Conservation (phyloP, 2,329 filamentous ascomycete species). For the Pseudogymnoascus sp. region DNA sequence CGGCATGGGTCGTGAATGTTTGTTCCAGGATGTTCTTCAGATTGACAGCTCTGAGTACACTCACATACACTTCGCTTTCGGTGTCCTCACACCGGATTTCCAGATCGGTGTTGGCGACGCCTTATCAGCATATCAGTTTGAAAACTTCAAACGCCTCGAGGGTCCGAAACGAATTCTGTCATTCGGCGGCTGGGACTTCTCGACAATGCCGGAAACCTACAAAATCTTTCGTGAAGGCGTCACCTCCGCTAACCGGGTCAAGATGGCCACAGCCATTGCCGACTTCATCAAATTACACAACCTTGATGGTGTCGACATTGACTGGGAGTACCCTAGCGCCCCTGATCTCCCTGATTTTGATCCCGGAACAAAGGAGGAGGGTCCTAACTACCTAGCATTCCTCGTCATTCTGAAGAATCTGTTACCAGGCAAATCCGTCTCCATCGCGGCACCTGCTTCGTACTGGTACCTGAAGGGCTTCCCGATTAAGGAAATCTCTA, state of each 20-base stretch:
- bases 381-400: constrained; percentile 31
- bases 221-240: constrained; percentile 33
- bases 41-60: constrained; percentile 23
- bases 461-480: constrained; percentile 35
- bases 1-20: constrained; percentile 26
- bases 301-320: constrained; percentile 30
- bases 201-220: constrained; percentile 32
- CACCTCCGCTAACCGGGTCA: constrained; percentile 28
- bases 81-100: constrained; percentile 28
- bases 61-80: constrained; percentile 33
- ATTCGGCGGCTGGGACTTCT: constrained; percentile 40
- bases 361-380: constrained; percentile 26
- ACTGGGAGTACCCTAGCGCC: constrained; percentile 30
- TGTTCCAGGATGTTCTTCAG: constrained; percentile 22
- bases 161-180: constrained; percentile 35
- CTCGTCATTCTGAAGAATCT: constrained; percentile 25
- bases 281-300: constrained; percentile 30
- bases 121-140: constrained; percentile 26
- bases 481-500: constrained; percentile 29
- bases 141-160: constrained; percentile 26
- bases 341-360: constrained; percentile 34
- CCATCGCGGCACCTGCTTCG: constrained; percentile 32
- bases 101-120: constrained; percentile 23
- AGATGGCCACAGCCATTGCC: constrained; percentile 28
- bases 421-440: constrained; percentile 22